Conservation (phyloP, 768 basidiomycete species). For the Boletus sensibilis region DNA sequence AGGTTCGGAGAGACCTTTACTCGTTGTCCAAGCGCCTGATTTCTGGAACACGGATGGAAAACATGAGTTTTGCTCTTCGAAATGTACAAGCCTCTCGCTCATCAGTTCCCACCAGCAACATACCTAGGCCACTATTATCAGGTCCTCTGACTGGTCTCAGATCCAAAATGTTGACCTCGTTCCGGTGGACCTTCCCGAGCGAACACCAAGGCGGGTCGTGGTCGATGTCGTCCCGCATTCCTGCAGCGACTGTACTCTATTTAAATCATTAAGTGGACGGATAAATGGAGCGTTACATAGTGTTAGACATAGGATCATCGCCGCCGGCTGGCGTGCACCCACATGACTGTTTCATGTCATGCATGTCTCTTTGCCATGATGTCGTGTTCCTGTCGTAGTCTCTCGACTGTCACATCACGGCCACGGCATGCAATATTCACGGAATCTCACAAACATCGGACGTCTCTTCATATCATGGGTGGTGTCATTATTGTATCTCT, state of each 20-base stretch:
- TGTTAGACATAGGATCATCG: too few species aligned
- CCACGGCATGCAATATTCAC: too few species aligned
- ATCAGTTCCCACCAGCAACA: background rate
- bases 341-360: too few species aligned
- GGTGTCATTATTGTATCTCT: too few species aligned
- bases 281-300: background rate
- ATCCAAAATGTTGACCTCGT: background rate
- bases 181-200: background rate
- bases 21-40: conserved; percentile 39
- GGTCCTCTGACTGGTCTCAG: background rate
- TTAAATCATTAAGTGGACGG: background rate
- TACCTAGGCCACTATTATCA: background rate
- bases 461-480: too few species aligned
- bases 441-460: too few species aligned
- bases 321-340: too few species aligned
- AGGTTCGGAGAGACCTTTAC: background rate
- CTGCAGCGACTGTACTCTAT: background rate
- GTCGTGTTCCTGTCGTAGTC: too few species aligned
- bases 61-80: conserved; percentile 77
- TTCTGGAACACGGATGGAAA: too few species aligned
- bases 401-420: too few species aligned
- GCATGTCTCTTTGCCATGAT: too few species aligned
- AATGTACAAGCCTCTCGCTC: conserved; percentile 45
- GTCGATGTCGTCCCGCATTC: background rate
- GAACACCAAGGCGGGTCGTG: background rate